Evolutionary conservation across 306 rosid species (phyloP).

Genomic region (Pterocarpus santalinus): DNA sequence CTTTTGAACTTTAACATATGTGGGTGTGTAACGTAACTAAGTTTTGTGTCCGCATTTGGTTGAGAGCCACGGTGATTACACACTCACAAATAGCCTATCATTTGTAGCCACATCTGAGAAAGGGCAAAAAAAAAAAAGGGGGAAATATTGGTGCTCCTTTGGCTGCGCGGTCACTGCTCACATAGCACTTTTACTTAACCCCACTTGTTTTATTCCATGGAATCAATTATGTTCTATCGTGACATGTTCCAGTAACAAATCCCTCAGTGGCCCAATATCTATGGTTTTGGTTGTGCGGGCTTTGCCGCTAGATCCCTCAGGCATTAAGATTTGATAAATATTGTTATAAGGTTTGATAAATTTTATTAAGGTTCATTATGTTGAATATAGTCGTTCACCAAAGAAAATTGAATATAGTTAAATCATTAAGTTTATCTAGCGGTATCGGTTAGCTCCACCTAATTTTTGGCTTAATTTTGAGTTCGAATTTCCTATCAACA

Average conservation of each 20-base stretch:
- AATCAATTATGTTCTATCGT: slow-evolving; percentile 39
- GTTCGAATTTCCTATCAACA: slow-evolving; percentile 39
- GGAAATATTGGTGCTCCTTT: slow-evolving; percentile 20
- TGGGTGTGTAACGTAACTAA: slow-evolving; percentile 36
- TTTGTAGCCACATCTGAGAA: slow-evolving; percentile 43
- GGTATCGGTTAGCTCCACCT: slow-evolving; percentile 38
- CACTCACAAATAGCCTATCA: slow-evolving; percentile 35
- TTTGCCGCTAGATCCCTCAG: slow-evolving; percentile 11
- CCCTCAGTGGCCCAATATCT: slow-evolving; percentile 21
- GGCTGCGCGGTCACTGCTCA: slow-evolving; percentile 47
- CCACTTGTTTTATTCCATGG: slow-evolving; percentile 44
- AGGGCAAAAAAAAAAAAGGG: neutral
- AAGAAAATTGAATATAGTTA: neutral
- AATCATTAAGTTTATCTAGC: slow-evolving; percentile 8
- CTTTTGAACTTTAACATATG: slow-evolving; percentile 52
- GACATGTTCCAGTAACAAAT: slow-evolving; percentile 2
- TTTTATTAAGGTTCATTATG: neutral
- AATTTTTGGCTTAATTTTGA: slow-evolving; percentile 25
- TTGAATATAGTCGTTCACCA: too few relatives aligned
- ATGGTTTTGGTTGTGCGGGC: slow-evolving; percentile 38
- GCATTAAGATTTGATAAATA: neutral
- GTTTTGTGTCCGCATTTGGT: slow-evolving; percentile 50
- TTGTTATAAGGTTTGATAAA: neutral
- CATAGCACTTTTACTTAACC: slow-evolving; percentile 43
- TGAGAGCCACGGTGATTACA: slow-evolving; percentile 45